These are phyloP conservation scores for Aspergillus sp. DNA, from an alignment of 2,329 filamentous ascomycete species.

Conservation along the genomic window DNA sequence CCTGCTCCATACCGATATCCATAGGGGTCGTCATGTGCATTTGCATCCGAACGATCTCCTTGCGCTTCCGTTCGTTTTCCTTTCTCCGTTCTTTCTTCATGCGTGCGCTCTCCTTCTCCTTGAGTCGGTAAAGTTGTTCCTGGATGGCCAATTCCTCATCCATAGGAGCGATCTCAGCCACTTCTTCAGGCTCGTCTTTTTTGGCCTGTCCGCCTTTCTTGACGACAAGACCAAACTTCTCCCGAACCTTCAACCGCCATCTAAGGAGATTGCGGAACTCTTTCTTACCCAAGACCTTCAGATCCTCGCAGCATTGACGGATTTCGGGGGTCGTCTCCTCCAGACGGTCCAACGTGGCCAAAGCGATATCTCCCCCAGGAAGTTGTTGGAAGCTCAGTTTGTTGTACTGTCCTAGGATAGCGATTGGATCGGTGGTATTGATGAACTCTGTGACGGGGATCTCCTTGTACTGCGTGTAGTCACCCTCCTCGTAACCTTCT, in stretches of 20 bases:
- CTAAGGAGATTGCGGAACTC: slow-evolving; percentile 88
- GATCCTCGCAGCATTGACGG: slow-evolving; percentile 71
- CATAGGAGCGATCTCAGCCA: slow-evolving; percentile 83
- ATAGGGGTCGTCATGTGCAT: slow-evolving; percentile 95
- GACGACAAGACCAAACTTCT: slow-evolving; percentile 81
- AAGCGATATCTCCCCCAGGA: slow-evolving; percentile 77
- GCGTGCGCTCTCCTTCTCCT: slow-evolving; percentile 72
- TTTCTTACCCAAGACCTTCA: slow-evolving; percentile 88
- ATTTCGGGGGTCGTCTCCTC: slow-evolving; percentile 86
- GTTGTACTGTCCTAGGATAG: slow-evolving; percentile 83
- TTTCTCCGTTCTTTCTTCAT: slow-evolving; percentile 81
- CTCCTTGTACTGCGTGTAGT: slow-evolving; percentile 90
- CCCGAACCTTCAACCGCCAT: slow-evolving; percentile 86
- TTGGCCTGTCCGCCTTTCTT: slow-evolving; percentile 63
- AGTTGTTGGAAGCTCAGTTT: slow-evolving; percentile 78
- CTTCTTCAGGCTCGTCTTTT: slow-evolving; percentile 63
- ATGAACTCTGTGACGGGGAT: slow-evolving; percentile 88
- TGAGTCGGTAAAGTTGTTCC: slow-evolving; percentile 78
- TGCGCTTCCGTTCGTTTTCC: slow-evolving; percentile 92
- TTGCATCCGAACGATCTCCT: slow-evolving; percentile 93
- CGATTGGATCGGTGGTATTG: slow-evolving; percentile 87
- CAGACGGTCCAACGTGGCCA: slow-evolving; percentile 80
- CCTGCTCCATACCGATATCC: slow-evolving; percentile 91
- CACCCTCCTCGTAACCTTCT: slow-evolving; percentile 95
- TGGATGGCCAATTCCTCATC: slow-evolving; percentile 91